Conservation (phyloP, 148 eudicot genomes). For the Dysphania ambrosioides region DNA sequence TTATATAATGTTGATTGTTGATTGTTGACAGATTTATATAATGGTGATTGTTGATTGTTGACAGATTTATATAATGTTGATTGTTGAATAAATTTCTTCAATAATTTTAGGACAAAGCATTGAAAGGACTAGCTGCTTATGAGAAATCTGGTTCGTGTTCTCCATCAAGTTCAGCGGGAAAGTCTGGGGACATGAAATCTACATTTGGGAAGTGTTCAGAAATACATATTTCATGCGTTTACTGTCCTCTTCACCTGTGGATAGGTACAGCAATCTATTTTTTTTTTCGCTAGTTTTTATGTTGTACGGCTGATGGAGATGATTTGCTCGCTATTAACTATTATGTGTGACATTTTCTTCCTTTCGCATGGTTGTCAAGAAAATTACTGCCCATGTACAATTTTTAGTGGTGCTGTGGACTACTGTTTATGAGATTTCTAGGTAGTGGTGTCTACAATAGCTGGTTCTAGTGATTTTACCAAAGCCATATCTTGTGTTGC, state of each 20-base stretch:
- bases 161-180: constrained; percentile 40
- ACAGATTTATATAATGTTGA: too few relatives aligned
- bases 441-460: not conserved
- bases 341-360: not conserved
- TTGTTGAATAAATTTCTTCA: constrained; percentile 2
- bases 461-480: not conserved
- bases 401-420: not conserved
- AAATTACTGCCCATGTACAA: not conserved
- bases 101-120: constrained; percentile 64
- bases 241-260: constrained; percentile 66
- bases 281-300: constrained; percentile 1
- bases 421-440: not conserved
- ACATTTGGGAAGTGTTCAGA: constrained; percentile 47
- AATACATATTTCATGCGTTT: constrained; percentile 58
- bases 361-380: not conserved
- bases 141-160: constrained; percentile 49
- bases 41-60: too few relatives aligned
- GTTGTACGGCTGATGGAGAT: constrained; percentile 1
- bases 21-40: too few relatives aligned
- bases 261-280: constrained; percentile 50
- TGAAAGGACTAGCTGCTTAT: constrained; percentile 64
- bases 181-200: constrained; percentile 32
- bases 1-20: too few relatives aligned
- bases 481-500: not conserved
- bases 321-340: not conserved